Conservation (phyloP, 768 basidiomycete genomes). For the Lentinus brumalis region DNA sequence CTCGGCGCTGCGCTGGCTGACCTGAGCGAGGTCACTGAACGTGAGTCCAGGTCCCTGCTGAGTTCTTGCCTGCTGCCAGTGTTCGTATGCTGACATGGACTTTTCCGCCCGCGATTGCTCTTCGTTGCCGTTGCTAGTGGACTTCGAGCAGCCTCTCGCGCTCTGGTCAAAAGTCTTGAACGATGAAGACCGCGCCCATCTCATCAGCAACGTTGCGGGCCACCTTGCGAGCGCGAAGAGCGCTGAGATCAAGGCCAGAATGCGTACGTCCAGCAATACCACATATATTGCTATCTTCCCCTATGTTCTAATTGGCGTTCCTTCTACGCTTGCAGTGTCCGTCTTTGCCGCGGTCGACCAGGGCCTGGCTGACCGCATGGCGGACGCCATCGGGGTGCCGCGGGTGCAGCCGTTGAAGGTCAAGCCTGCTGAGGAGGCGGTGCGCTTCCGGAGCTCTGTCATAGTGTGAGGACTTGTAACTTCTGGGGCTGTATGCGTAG, state of each 20-base stretch:
- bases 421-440: slow-evolving; percentile 59
- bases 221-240: slow-evolving; percentile 67
- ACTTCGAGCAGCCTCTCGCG: slow-evolving; percentile 82
- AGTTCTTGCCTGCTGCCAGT: no score
- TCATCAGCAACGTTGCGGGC: slow-evolving; percentile 66
- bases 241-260: slow-evolving; percentile 56
- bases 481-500: no score
- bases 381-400: slow-evolving; percentile 68
- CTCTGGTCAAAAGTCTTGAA: slow-evolving; percentile 71
- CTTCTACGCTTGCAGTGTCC: slow-evolving; percentile 47
- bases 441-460: slow-evolving; percentile 45
- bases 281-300: neutral
- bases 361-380: slow-evolving; percentile 72
- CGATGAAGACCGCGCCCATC: slow-evolving; percentile 58
- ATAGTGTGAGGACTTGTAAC: no score
- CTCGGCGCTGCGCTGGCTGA: slow-evolving; percentile 69
- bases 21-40: slow-evolving; percentile 75
- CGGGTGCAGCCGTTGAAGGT: slow-evolving; percentile 57
- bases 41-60: slow-evolving; percentile 46
- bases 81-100: no score
- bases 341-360: slow-evolving; percentile 83
- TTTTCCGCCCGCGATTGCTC: no score
- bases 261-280: slow-evolving; percentile 53
- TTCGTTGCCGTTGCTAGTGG: slow-evolving; percentile 45
- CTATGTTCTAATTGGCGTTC: neutral